Evolutionary conservation across 1,284 basidiomycete genomes (phyloP).

Genomic region (Pseudozyma pruni): DNA sequence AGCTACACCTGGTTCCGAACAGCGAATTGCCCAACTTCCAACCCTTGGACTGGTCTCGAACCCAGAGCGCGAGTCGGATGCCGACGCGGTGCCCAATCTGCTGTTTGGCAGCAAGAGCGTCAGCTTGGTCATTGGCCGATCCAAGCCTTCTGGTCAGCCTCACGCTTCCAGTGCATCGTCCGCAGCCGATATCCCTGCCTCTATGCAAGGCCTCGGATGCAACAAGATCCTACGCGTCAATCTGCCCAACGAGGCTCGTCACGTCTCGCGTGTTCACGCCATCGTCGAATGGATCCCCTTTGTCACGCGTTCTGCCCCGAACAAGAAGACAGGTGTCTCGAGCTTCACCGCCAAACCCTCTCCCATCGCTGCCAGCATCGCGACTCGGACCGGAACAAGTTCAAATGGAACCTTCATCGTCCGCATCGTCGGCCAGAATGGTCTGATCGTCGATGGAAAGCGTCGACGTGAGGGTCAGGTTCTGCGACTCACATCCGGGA

Average conservation of each 20-base stretch:
- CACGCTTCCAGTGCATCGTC: constrained; percentile 15
- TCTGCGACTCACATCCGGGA: constrained; percentile 52
- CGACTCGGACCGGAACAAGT: constrained; percentile 5
- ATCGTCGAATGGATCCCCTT: constrained; percentile 66
- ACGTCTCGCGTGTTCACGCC: constrained; percentile 63
- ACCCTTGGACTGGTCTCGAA: constrained; percentile 32
- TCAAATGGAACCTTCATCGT: constrained; percentile 58
- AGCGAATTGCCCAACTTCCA: constrained; percentile 2
- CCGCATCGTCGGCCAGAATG: constrained; percentile 64
- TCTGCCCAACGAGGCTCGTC: constrained; percentile 57
- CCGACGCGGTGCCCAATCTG: constrained; percentile 22
- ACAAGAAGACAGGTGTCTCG: constrained; percentile 21
- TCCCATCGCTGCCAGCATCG: constrained; percentile 16
- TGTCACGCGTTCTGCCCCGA: constrained; percentile 10
- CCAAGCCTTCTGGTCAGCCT: constrained; percentile 45
- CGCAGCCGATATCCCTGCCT: constrained; percentile 25
- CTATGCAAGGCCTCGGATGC: constrained; percentile 46
- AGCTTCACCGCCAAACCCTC: constrained; percentile 33
- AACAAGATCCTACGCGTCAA: constrained; percentile 49
- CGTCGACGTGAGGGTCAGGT: constrained; percentile 60
- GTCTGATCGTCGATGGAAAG: constrained; percentile 62
- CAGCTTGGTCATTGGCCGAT: constrained; percentile 50
- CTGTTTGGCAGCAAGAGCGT: constrained; percentile 45
- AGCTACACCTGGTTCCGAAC: not conserved
- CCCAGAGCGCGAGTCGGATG: constrained; percentile 26